A percentile compares a stretch with the other conserved stretches of the same genome.
Evolutionary conservation across 1,284 basidiomycete species (phyloP).

Genomic region (Ceratobasidium sp.): DNA sequence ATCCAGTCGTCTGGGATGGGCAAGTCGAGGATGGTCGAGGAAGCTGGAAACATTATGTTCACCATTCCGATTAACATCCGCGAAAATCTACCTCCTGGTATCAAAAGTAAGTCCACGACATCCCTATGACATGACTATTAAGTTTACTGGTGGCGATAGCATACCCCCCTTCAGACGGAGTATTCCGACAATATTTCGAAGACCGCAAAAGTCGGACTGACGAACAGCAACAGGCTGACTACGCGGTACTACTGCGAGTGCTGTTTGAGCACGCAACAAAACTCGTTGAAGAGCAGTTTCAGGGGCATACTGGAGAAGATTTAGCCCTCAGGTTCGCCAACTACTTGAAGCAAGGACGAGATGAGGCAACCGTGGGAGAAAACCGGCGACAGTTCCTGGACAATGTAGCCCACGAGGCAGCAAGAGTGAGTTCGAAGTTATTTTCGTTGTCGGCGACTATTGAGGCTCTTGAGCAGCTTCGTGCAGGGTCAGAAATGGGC

Average conservation of each 20-base stretch:
- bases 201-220: not conserved
- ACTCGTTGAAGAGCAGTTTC: no score
- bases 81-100: not conserved
- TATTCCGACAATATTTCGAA: not conserved
- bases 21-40: constrained; percentile 24
- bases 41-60: not conserved
- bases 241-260: not conserved
- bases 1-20: constrained; percentile 22
- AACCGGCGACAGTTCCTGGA: no score
- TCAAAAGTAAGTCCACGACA: not conserved
- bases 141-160: not conserved
- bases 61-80: constrained; percentile 9
- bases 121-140: not conserved
- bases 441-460: no score
- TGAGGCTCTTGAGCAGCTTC: no score
- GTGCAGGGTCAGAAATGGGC: no score
- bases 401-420: no score
- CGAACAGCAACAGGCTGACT: not conserved
- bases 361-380: no score
- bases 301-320: no score
- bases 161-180: not conserved
- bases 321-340: no score
- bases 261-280: no score
- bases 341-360: no score
- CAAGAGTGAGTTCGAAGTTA: no score